Percentiles rank a stretch among this genome's conserved stretches.
These are phyloP conservation scores for Pisolithus orientalis DNA, from an alignment of 768 basidiomycete genomes.

Conservation along the genomic window DNA sequence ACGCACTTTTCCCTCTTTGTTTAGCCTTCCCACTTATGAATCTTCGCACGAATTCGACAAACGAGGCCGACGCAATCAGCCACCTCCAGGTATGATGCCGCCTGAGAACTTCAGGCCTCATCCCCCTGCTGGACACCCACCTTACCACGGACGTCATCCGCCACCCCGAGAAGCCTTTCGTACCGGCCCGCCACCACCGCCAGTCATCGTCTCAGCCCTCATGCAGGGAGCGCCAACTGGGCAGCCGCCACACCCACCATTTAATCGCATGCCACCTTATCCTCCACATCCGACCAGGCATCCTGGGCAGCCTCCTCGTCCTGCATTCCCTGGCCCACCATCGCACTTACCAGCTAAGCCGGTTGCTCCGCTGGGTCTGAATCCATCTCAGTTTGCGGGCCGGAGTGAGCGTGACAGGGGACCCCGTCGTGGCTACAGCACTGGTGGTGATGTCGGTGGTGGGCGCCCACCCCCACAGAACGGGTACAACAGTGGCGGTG, in stretches of 20 bases:
- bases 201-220: conserved; percentile 23
- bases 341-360: conserved; percentile 17
- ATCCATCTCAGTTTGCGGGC: neutral
- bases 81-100: conserved; percentile 18
- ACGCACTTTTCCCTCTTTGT: neutral
- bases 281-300: neutral
- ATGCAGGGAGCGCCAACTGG: conserved; percentile 19
- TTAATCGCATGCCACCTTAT: conserved; percentile 3
- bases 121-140: conserved; percentile 14
- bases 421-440: conserved; percentile 4
- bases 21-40: conserved; percentile 69
- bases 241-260: conserved; percentile 7
- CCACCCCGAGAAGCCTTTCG: conserved; percentile 32
- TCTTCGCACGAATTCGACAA: conserved; percentile 81
- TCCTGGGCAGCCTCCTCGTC: neutral
- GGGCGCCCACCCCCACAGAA: conserved; percentile 8
- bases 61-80: conserved; percentile 50
- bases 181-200: conserved; percentile 21
- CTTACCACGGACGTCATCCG: conserved; percentile 29
- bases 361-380: conserved; percentile 12
- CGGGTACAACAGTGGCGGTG: neutral
- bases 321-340: conserved; percentile 1
- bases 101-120: conserved; percentile 17
- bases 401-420: neutral
- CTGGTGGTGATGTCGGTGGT: conserved; percentile 5